Conservation (phyloP, 108 stramenopile genomes). For the Conticribra guillardii region DNA sequence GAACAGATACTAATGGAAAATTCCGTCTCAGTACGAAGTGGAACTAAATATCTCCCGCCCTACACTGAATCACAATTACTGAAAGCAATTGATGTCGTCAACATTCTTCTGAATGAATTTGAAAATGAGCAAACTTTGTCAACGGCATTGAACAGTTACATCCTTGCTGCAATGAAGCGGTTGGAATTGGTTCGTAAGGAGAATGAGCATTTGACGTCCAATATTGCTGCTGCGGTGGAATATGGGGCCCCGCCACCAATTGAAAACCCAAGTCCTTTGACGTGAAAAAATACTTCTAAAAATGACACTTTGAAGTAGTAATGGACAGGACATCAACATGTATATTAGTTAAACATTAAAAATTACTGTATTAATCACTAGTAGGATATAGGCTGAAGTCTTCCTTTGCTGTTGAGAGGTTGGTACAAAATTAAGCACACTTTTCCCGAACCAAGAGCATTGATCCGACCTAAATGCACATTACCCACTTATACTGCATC, state of each 20-base stretch:
- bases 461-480: no score
- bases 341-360: no score
- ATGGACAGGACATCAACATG: no score
- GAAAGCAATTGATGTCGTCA: background rate
- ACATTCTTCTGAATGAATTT: background rate
- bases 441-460: no score
- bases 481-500: no score
- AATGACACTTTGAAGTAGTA: no score
- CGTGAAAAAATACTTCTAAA: no score
- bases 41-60: background rate
- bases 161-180: background rate
- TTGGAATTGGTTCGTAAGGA: background rate
- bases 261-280: background rate
- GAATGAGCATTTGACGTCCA: background rate
- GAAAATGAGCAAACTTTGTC: background rate
- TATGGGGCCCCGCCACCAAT: background rate
- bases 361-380: no score
- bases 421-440: no score
- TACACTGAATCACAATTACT: background rate
- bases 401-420: no score
- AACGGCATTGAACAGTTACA: background rate
- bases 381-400: no score
- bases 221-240: background rate
- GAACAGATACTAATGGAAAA: background rate
- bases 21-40: background rate